Conservation (phyloP, 805 yeast species). For the Candida multigemmis region DNA sequence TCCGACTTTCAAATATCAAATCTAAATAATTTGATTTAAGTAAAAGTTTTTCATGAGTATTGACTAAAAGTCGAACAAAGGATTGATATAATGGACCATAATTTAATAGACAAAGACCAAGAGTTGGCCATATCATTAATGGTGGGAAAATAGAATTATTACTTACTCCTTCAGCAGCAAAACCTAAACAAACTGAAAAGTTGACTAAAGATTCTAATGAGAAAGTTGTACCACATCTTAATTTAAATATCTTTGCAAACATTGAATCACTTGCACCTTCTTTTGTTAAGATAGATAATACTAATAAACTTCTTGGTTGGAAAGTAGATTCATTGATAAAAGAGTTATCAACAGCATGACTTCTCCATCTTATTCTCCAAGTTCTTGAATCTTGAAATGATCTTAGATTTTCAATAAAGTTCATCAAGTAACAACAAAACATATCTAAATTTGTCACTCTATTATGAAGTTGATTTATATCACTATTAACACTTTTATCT, state of each 20-base stretch:
- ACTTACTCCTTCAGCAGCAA: slow-evolving; percentile 42
- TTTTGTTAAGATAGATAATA: slow-evolving; percentile 61
- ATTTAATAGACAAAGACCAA: slow-evolving; percentile 20
- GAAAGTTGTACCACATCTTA: slow-evolving; percentile 14
- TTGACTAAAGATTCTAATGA: slow-evolving; percentile 25
- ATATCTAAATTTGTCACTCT: slow-evolving; percentile 44
- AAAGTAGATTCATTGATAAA: slow-evolving; percentile 47
- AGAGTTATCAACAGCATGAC: slow-evolving; percentile 55
- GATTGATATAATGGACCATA: slow-evolving; percentile 23
- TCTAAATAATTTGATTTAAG: slow-evolving; percentile 14
- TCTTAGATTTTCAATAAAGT: slow-evolving; percentile 42
- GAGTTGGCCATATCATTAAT: slow-evolving; percentile 39
- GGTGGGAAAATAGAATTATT: slow-evolving; percentile 36
- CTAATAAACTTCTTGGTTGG: slow-evolving; percentile 58
- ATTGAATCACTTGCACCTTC: slow-evolving; percentile 53
- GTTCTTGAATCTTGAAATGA: slow-evolving; percentile 36
- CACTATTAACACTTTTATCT: slow-evolving; percentile 31
- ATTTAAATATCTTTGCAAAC: slow-evolving; percentile 19
- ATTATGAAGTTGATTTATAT: slow-evolving; percentile 26
- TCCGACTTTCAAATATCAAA: slow-evolving; percentile 20
- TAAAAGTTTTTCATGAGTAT: slow-evolving; percentile 14
- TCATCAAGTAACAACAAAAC: slow-evolving; percentile 46
- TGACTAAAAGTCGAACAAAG: slow-evolving; percentile 18
- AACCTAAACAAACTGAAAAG: slow-evolving; percentile 20
- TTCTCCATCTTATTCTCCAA: slow-evolving; percentile 61